A percentile compares a stretch with the other conserved stretches of the same genome.
These are phyloP conservation scores for Myriangium duriaei DNA, from an alignment of 2,329 filamentous ascomycete genomes.

Conservation along the genomic window DNA sequence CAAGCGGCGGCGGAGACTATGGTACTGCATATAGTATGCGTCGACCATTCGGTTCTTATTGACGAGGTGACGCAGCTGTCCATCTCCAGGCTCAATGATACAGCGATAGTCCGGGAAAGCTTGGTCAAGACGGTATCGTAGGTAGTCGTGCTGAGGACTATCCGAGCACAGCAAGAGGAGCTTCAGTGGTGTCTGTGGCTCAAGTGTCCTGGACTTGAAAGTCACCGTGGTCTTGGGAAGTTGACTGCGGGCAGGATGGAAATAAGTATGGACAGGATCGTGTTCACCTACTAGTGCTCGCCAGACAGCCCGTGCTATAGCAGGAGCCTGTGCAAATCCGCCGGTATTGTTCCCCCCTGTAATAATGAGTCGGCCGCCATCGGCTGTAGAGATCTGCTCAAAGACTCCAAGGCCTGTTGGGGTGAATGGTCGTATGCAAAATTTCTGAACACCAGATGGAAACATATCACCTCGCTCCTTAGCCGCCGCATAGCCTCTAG, in stretches of 20 bases:
- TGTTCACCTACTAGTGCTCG: not conserved
- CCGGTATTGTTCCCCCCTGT: not conserved
- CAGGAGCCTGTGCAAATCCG: not conserved
- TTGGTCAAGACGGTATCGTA: not conserved
- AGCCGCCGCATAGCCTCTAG: not conserved
- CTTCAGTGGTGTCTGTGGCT: not conserved
- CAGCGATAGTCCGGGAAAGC: not conserved
- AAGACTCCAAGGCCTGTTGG: not conserved
- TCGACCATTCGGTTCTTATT: not conserved
- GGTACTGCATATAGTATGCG: not conserved
- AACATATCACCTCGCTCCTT: not conserved
- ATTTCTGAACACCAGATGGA: not conserved
- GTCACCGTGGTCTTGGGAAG: not conserved
- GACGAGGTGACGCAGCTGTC: not conserved
- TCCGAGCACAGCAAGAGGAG: not conserved
- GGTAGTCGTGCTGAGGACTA: not conserved
- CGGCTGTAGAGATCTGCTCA: not conserved
- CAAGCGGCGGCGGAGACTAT: not conserved
- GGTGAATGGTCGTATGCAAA: not conserved
- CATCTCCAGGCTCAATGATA: not conserved
- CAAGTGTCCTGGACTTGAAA: not conserved
- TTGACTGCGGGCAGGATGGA: not conserved
- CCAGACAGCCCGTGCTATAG: not conserved
- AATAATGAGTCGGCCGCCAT: not conserved
- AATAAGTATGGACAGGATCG: not conserved